phyloP scores from a whole-genome alignment of 78 protist species.

The Dictyostelium capitatum region DNA sequence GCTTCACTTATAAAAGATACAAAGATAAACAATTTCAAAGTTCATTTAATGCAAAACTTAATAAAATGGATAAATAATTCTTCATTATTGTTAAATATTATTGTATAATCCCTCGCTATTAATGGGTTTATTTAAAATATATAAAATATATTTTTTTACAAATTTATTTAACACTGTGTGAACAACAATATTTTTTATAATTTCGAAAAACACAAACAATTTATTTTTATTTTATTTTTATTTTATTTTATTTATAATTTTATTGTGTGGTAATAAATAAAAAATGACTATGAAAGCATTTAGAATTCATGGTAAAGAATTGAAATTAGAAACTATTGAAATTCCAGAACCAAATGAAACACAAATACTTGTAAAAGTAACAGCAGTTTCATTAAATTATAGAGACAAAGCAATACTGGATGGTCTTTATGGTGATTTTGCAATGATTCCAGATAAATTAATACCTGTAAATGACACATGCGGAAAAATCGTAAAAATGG shows the following conservation, averaged over 20 bases:
- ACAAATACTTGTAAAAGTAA: background rate
- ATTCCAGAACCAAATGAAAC: background rate
- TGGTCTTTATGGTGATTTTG: background rate
- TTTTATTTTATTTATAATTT: too few species aligned
- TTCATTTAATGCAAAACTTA: too few species aligned
- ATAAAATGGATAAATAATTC: too few species aligned
- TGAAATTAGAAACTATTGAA: background rate
- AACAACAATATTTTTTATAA: too few species aligned
- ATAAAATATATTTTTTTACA: too few species aligned
- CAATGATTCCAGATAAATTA: background rate
- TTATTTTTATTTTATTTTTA: too few species aligned
- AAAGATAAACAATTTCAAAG: background rate
- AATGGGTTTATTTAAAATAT: too few species aligned
- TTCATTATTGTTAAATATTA: too few species aligned
- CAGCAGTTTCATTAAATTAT: background rate
- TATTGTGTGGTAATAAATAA: too few species aligned
- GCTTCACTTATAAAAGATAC: background rate
- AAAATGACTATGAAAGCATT: constrained; percentile 4
- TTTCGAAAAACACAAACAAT: too few species aligned
- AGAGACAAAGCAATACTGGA: constrained; percentile 2
- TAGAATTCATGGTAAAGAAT: background rate
- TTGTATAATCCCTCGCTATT: too few species aligned
- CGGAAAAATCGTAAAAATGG: background rate
- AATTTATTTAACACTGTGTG: too few species aligned
- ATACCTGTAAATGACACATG: background rate